Base-by-base conservation (phyloP, 176 grass and related monocot species). In the Poa annua region DNA sequence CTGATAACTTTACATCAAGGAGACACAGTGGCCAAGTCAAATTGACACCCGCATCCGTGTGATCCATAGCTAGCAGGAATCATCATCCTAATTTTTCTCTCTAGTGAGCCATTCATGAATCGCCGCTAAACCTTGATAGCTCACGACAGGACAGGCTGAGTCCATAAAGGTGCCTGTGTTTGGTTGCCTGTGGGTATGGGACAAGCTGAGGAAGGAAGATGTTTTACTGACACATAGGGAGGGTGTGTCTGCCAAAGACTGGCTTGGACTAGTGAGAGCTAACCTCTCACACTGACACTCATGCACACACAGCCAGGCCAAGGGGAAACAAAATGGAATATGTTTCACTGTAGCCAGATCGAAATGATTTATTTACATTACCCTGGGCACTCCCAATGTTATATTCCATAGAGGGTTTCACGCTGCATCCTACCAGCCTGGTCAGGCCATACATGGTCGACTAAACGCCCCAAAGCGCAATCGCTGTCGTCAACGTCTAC, bases 211-310 rank as follows among this genome's bases (percentile, higher is more conserved):
- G 44, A 14, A 50, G 42, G 44, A 73, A 49, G 13, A 24, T 29
- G 41, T 72, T 72, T 72, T 48, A 44, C 48, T 71, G n/a, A 71
- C 0, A 48, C 42, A 49, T 72, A 49, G 69, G 42, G 42, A 26
- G 13, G 35, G 44, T 72, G 69, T 48, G 13, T 72, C 69, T 72
- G 21, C 42, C 25, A 29, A 72, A 16, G 42, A 72, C 24, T 49
- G 42, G 42, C 69, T 26, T 48, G 69, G 42, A 48, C 42, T 44
- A 26, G 6, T 72, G 21, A 13, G 44, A 22, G 7, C 14, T 17
- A 73, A 26, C 44, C 44, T 50, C 70, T 49, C 44, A 73, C 44
- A 73, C 12, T 0, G 7, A 50, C 44, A 51, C 7, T 16, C 14
- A 7, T 8, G 45, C 50, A 24, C 71, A 74, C 45, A 7, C 1